These are phyloP conservation scores for Gloeophyllum trabeum DNA, from an alignment of 768 basidiomycete genomes.

Conservation along the genomic window DNA sequence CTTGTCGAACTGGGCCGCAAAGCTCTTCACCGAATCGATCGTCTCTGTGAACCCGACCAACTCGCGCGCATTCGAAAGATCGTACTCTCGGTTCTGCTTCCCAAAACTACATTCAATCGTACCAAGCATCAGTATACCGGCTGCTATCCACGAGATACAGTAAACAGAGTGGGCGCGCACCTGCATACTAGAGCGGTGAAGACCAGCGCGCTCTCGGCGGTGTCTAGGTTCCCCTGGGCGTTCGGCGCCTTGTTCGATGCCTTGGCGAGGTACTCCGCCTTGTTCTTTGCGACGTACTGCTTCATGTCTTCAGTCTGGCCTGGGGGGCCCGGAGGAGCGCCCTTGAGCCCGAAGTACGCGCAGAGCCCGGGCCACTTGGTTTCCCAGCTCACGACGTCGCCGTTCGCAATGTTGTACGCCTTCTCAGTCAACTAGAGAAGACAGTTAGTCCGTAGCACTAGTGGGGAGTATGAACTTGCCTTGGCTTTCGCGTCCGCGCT, in stretches of 20 bases:
- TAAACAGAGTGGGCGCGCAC: too few relatives aligned
- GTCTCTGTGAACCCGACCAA: neutral
- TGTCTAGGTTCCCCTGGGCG: too few relatives aligned
- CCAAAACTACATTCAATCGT: neutral
- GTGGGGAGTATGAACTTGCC: too few relatives aligned
- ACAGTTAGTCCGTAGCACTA: too few relatives aligned
- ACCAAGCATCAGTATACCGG: too few relatives aligned
- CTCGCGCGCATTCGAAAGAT: neutral
- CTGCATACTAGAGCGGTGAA: too few relatives aligned
- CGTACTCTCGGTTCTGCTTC: neutral
- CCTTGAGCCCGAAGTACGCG: conserved; percentile 1
- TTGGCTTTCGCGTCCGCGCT: neutral
- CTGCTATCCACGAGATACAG: too few relatives aligned
- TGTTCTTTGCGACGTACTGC: neutral
- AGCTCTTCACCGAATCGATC: neutral
- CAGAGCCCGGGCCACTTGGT: neutral
- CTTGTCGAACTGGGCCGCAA: neutral
- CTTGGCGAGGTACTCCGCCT: neutral
- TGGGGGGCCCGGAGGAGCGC: neutral
- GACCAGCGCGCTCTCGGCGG: too few relatives aligned
- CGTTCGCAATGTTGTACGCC: neutral
- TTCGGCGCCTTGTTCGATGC: neutral
- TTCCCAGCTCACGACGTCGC: neutral
- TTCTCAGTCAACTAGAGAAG: neutral
- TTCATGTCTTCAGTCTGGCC: neutral